Base-by-base conservation (phyloP, 108 stramenopile genomes). In the Mediolabrus comicus region DNA sequence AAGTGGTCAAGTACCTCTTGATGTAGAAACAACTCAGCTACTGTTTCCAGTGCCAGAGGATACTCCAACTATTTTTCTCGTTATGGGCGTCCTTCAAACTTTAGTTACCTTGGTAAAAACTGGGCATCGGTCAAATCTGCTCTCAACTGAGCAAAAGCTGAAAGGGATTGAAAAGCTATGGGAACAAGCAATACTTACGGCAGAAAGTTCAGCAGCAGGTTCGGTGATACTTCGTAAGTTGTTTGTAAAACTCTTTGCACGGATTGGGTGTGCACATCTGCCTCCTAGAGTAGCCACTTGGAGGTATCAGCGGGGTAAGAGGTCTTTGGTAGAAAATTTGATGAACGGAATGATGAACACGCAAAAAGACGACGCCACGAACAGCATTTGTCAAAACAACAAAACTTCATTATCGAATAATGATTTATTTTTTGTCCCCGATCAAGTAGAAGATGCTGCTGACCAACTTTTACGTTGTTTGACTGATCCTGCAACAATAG, bases 381-480 rank as follows among this genome's bases (percentile, higher is more conserved):
- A 3, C 17, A 16, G 16, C 17, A 11, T 13, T 11, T 41, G 30
- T 29, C 36, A 11, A 35, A 33, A n/a, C 39, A 19, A 24, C 13
- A 7, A 29, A 34, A 26, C 33, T 46, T 69, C 51, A 10, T 6
- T 17, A 16, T 25, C 56, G 54, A 34, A 10, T 9, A 67, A 74
- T 52, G 43, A 74, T 49, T 59, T 89, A 38, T 92, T 88, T 58
- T 67, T 83, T 22, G 87, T 98, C 13, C 95, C 97, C 17, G 92
- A 96, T 59, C 82, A 94, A 76, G 87, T 99, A 19, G 99, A 99
- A 84, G 96, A 98, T 55, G 90, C 96, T 51, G 87, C 98, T 74
- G 98, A 92, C 38, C 89, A 85, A 71, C 82, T 98, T n/a, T 65
- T 97, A 17, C 59, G 41, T 13, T 86, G 82, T 9, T 70, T 98